Base-by-base conservation (phyloP, 345 rosid genomes). In the Jatropha curcas region DNA sequence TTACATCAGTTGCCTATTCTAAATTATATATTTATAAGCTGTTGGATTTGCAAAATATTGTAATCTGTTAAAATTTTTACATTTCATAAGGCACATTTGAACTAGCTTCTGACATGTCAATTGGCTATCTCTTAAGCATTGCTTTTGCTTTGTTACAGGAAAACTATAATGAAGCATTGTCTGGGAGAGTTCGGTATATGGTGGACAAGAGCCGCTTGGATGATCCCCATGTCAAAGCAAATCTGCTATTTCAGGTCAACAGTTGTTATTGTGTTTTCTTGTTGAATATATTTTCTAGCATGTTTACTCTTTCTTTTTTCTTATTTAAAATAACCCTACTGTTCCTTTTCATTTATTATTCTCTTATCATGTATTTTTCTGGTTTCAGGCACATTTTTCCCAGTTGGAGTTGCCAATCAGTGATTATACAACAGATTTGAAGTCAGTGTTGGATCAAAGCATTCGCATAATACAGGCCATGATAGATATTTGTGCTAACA, bases 401-500 rank as follows among this genome's bases (percentile, higher is more conserved):
- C 95, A 81, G 84, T 78, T 94, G 56, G 89, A 93, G 60, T 85
- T 94, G 50, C 98, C 97, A 41, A 85, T 94, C 79, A 94, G 92
- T 79, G 98, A 92, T 81, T 94, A 94, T 70, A 82, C 86, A 76
- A 94, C 98, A 3, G 98, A 94, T 88, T 82, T 94, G 76, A 94
- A 94, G 86, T 94, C 97, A 30, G 97, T 94, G 50, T 78, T 94
- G 83, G 98, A 94, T 84, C 98, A 94, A 81, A 94, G 98, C 79
- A 94, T 94, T 71, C 97, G 98, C 64, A 89, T 94, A 82, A 88
- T 92, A 77, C 98, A 94, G 77, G 97, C 98, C 68, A 94, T 90
- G 97, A 92, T 94, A 82, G 98, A 94, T 81, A 88, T 92, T 70
- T 94, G 98, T 67, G 97, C 97, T 34, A 94, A 94, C 75, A 94